These are phyloP conservation scores for Pistacia vera DNA, from an alignment of 345 rosid genomes.

Conservation along the genomic window DNA sequence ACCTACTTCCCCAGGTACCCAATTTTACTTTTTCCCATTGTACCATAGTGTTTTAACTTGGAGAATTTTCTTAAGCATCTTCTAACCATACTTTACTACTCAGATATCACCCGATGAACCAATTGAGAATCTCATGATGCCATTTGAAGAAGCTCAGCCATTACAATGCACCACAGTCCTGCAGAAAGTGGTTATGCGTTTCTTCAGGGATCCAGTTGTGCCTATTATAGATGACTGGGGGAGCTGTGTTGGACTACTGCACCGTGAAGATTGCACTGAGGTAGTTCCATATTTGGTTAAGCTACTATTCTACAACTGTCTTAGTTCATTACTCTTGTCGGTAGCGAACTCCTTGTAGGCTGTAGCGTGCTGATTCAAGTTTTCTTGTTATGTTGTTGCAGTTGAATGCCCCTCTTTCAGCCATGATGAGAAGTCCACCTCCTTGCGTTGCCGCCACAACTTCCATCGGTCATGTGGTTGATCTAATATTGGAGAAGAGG, in stretches of 20 bases:
- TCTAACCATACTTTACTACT: conserved; percentile 11
- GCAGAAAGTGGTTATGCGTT: conserved; percentile 61
- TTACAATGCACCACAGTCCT: conserved; percentile 46
- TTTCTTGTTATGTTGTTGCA: conserved; percentile 25
- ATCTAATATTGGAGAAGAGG: conserved; percentile 63
- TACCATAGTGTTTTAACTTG: not conserved
- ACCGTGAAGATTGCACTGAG: conserved; percentile 71
- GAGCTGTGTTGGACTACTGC: conserved; percentile 70
- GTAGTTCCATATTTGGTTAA: conserved; percentile 28
- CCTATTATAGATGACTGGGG: conserved; percentile 73
- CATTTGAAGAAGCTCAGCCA: conserved; percentile 59
- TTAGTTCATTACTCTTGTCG: not conserved
- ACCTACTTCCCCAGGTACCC: conserved; percentile 57
- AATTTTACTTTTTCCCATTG: conserved; percentile 5
- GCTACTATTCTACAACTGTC: not conserved
- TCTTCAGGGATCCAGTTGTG: conserved; percentile 58
- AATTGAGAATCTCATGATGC: conserved; percentile 63
- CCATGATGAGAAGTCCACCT: conserved; percentile 78
- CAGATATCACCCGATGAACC: conserved; percentile 61
- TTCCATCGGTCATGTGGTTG: conserved; percentile 53
- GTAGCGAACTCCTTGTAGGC: too few species aligned
- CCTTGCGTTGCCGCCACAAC: conserved; percentile 61
- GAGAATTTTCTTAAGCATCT: not conserved
- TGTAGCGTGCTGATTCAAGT: too few species aligned
- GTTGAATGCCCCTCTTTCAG: conserved; percentile 57